Evolutionary conservation across 495 filamentous ascomycete genomes (phyloP).

Genomic region (Beverwykella pulmonaria): DNA sequence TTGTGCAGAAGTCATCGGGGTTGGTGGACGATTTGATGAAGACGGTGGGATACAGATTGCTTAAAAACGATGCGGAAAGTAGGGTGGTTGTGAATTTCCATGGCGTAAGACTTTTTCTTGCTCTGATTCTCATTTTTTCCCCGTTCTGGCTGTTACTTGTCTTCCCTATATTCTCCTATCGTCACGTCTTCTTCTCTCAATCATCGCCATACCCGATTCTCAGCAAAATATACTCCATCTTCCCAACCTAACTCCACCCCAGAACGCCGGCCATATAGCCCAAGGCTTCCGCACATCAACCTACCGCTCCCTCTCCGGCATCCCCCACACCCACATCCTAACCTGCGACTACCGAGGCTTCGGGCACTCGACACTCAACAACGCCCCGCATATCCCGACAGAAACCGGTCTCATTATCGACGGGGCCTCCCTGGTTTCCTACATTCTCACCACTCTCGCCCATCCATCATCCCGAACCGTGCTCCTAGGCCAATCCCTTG

Average conservation of each 20-base stretch:
- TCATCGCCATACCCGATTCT: neutral
- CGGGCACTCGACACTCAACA: conserved; percentile 71
- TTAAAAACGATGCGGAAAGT: conserved; percentile 42
- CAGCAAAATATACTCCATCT: no score
- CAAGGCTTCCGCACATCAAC: conserved; percentile 56
- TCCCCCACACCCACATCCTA: conserved; percentile 65
- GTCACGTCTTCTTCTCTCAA: conserved; percentile 11
- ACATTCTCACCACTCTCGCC: conserved; percentile 64
- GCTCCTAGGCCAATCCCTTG: conserved; percentile 85
- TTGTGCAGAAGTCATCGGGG: conserved; percentile 31
- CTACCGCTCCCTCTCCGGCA: conserved; percentile 52
- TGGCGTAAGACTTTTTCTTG: conserved; percentile 27
- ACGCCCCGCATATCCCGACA: conserved; percentile 55
- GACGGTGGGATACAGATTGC: conserved; percentile 40
- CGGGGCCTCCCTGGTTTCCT: conserved; percentile 69
- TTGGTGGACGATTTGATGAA: conserved; percentile 38
- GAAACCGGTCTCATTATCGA: conserved; percentile 84
- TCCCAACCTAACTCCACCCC: neutral
- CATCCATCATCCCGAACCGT: conserved; percentile 73
- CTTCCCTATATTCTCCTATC: neutral
- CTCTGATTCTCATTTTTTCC: neutral
- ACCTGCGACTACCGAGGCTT: conserved; percentile 90
- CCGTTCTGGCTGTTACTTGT: neutral
- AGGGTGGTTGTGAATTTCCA: conserved; percentile 46
- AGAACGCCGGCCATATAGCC: conserved; percentile 55